These are phyloP conservation scores for Cinnamomum micranthum DNA, from an alignment of 164 flowering plant genomes.

Conservation along the genomic window DNA sequence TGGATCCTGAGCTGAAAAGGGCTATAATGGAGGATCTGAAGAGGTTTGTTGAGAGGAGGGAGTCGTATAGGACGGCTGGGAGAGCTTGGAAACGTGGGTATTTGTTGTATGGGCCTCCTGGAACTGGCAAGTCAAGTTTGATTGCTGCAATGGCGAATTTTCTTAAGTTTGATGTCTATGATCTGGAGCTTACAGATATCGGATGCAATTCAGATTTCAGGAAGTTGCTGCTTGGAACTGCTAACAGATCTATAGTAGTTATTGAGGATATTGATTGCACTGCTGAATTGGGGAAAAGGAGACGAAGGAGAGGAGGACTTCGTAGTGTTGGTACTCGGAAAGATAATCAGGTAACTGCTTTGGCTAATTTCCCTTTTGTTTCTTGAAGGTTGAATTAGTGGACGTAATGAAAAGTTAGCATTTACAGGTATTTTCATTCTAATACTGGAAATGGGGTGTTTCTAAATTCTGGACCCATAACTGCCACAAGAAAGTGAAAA, in stretches of 20 bases:
- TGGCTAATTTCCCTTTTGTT: too few species aligned
- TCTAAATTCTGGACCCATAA: too few species aligned
- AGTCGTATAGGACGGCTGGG: constrained; percentile 52
- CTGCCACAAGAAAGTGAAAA: too few species aligned
- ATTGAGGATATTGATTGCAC: constrained; percentile 59
- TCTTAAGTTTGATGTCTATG: constrained; percentile 55
- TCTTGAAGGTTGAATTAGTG: too few species aligned
- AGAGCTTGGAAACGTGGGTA: constrained; percentile 78
- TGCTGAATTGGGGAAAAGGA: background rate
- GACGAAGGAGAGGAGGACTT: too few species aligned
- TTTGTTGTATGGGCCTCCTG: constrained; percentile 66
- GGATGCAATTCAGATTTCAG: constrained; percentile 48
- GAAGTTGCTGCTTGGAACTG: constrained; percentile 37
- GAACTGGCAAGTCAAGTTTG: constrained; percentile 73
- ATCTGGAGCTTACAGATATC: constrained; percentile 50
- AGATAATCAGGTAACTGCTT: too few species aligned
- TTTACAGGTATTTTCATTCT: too few species aligned
- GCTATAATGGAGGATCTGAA: constrained; percentile 50
- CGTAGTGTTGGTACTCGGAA: too few species aligned
- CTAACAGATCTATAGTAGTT: constrained; percentile 50
- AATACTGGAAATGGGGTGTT: too few species aligned
- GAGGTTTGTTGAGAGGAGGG: constrained; percentile 39
- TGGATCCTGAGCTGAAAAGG: constrained; percentile 44
- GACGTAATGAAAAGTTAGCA: too few species aligned
- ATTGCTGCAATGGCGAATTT: constrained; percentile 76